Evolutionary conservation across 306 rosid genomes (phyloP).

Genomic region (Pachyrhizus erosus): DNA sequence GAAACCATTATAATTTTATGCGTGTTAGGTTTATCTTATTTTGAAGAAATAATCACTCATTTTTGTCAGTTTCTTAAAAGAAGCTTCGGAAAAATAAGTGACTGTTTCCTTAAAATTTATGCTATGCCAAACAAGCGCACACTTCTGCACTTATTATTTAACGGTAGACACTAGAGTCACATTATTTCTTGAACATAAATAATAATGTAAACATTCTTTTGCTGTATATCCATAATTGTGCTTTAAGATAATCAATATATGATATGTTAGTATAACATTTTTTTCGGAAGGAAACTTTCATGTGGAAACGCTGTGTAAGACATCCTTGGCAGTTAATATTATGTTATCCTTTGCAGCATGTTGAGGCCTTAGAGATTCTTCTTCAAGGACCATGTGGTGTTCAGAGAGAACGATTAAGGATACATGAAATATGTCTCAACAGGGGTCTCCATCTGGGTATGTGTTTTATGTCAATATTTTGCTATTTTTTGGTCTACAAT

Average conservation of each 20-base stretch:
- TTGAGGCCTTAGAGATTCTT: constrained; percentile 96
- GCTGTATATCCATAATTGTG: not conserved
- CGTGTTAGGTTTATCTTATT: no score
- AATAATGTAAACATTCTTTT: constrained; percentile 25
- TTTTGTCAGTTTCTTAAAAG: no score
- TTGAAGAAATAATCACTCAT: no score
- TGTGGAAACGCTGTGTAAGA: not conserved
- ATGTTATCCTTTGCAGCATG: constrained; percentile 68
- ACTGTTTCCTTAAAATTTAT: no score
- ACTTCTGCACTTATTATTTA: no score
- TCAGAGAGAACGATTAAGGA: constrained; percentile 75
- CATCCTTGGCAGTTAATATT: constrained; percentile 28
- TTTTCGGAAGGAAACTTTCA: not conserved
- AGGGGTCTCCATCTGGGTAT: constrained; percentile 84
- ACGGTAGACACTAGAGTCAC: no score
- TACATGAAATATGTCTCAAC: constrained; percentile 91
- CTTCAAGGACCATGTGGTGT: constrained; percentile 97
- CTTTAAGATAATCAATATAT: not conserved
- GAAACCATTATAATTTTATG: no score
- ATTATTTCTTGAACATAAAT: no score
- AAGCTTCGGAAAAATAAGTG: no score
- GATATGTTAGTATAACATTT: constrained; percentile 7
- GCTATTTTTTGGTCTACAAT: not conserved
- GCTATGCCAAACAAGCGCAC: no score
- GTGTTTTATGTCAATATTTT: constrained; percentile 18